These are phyloP conservation scores for Elongisporangium prolatum DNA, from an alignment of 352 stramenopile species.

Conservation along the genomic window DNA sequence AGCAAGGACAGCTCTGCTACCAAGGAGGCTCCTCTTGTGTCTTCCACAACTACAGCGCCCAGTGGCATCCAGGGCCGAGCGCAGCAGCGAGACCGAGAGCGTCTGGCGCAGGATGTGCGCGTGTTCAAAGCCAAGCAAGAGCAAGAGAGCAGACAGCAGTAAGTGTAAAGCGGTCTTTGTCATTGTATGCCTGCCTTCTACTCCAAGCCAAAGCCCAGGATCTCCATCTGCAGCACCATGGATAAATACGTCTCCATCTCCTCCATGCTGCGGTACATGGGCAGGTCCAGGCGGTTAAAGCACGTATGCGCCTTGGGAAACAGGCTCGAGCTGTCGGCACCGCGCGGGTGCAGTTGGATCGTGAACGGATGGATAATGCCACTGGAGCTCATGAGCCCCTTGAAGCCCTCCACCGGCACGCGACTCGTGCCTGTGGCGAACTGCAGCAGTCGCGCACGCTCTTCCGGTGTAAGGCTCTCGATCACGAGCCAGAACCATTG, in stretches of 20 bases:
- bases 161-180: neutral
- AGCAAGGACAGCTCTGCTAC: constrained; percentile 2
- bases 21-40: constrained; percentile 1
- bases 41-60: constrained; percentile 7
- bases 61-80: constrained; percentile 46
- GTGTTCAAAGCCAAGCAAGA: constrained; percentile 30
- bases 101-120: constrained; percentile 40
- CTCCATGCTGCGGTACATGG: constrained; percentile 56
- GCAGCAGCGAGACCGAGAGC: constrained; percentile 40
- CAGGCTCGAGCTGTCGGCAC: constrained; percentile 32
- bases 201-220: constrained; percentile 43
- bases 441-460: constrained; percentile 67
- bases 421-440: constrained; percentile 76
- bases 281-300: constrained; percentile 81
- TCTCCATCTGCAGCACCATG: constrained; percentile 67
- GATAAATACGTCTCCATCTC: constrained; percentile 76
- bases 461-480: constrained; percentile 48
- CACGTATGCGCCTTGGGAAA: constrained; percentile 82
- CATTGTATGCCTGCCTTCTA: constrained; percentile 11
- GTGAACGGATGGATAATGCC: constrained; percentile 80
- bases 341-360: constrained; percentile 60
- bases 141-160: constrained; percentile 3
- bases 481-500: constrained; percentile 74
- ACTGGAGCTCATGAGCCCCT: constrained; percentile 68
- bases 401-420: constrained; percentile 79